These are phyloP conservation scores for Scytalidium lignicola DNA, from an alignment of 2,329 filamentous ascomycete species.

Conservation along the genomic window DNA sequence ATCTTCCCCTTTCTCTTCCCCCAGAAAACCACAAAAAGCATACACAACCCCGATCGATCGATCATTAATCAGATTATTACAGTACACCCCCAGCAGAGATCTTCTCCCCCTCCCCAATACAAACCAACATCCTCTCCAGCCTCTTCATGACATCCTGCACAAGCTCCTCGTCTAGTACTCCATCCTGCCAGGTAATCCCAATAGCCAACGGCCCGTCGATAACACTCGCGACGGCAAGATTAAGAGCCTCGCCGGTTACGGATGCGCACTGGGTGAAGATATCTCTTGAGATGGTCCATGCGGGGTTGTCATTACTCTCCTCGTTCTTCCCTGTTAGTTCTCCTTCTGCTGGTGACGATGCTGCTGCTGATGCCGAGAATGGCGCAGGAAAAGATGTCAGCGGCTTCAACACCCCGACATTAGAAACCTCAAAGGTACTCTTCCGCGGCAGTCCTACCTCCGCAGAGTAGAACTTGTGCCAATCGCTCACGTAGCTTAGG, in stretches of 20 bases:
- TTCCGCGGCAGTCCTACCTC: slow-evolving; percentile 39
- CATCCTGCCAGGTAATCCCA: slow-evolving; percentile 45
- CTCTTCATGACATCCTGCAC: slow-evolving; percentile 33
- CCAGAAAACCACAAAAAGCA: no score
- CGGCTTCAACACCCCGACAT: slow-evolving; percentile 39
- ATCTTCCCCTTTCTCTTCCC: no score
- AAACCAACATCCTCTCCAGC: slow-evolving; percentile 23
- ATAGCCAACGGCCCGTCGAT: slow-evolving; percentile 34
- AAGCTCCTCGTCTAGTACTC: slow-evolving; percentile 33
- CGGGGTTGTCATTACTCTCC: slow-evolving; percentile 4
- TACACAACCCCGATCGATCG: no score
- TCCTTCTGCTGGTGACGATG: no score
- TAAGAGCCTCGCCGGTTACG: slow-evolving; percentile 37
- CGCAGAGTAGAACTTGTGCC: slow-evolving; percentile 33
- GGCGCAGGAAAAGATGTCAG: no score
- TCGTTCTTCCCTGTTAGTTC: slow-evolving; percentile 3
- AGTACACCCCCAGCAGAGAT: no score
- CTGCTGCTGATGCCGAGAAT: background rate
- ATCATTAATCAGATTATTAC: no score
- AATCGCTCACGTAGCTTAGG: slow-evolving; percentile 39
- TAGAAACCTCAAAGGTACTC: slow-evolving; percentile 47
- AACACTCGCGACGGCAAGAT: slow-evolving; percentile 43
- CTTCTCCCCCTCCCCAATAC: slow-evolving; percentile 8
- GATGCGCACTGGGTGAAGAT: slow-evolving; percentile 47
- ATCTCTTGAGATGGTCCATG: slow-evolving; percentile 36